Evolutionary conservation across 2,329 filamentous ascomycete species (phyloP).

Genomic region (Pseudogymnoascus sp.): DNA sequence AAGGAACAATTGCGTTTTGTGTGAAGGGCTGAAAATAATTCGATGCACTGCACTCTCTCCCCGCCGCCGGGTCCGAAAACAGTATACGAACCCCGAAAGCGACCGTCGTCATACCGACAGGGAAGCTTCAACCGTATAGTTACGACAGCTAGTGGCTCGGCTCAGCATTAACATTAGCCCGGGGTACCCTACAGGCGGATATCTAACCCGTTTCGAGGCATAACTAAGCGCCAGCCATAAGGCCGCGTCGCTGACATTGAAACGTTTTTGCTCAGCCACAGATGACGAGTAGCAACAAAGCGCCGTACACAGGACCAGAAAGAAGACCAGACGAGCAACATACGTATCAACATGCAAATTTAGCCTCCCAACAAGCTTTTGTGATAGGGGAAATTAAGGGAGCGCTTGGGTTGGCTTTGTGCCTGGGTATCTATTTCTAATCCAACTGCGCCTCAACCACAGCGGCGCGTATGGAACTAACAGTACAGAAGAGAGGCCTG

Average conservation of each 20-base stretch:
- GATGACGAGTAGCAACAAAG: neutral
- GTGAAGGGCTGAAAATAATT: constrained; percentile 8
- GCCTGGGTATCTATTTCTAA: constrained; percentile 7
- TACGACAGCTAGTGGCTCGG: constrained; percentile 1
- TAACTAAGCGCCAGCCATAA: neutral
- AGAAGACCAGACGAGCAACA: neutral
- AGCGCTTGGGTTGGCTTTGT: constrained; percentile 5
- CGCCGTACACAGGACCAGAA: neutral
- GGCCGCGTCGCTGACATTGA: neutral
- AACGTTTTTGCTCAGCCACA: constrained; percentile 2
- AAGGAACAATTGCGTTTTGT: neutral
- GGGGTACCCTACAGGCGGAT: neutral
- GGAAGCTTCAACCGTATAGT: neutral
- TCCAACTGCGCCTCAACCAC: constrained; percentile 4
- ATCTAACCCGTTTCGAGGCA: neutral
- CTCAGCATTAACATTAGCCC: neutral
- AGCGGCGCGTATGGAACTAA: neutral
- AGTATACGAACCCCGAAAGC: neutral
- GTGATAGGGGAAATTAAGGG: constrained; percentile 1
- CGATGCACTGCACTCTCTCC: neutral
- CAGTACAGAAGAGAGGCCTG: neutral
- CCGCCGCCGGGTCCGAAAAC: constrained; percentile 4
- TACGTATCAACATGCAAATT: neutral
- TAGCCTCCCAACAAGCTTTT: neutral
- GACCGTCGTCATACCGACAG: constrained; percentile 4